Conservation (phyloP, 2,329 filamentous ascomycete species). For the Cladosporium halotolerans region DNA sequence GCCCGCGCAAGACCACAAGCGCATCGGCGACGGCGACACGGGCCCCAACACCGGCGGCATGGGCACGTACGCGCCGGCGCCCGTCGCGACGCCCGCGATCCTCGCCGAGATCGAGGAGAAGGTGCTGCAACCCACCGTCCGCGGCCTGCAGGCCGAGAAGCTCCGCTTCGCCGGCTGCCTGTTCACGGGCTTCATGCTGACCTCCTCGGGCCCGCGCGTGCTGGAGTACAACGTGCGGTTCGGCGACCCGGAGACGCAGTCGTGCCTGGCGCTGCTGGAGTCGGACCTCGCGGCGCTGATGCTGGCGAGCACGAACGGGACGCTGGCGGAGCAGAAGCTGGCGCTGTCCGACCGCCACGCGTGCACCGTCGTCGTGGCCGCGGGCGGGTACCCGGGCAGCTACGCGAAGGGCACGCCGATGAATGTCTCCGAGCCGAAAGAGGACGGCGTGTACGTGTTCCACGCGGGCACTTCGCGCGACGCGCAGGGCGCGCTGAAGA, state of each 20-base stretch:
- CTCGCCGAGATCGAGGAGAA: conserved; percentile 71
- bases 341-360: conserved; percentile 53
- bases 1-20: conserved; percentile 94
- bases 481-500: conserved; percentile 58
- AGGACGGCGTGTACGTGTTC: conserved; percentile 64
- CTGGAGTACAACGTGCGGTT: conserved; percentile 93
- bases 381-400: conserved; percentile 80
- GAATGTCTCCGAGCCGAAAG: conserved; percentile 47
- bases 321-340: conserved; percentile 50
- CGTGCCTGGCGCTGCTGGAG: conserved; percentile 72
- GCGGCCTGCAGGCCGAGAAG: conserved; percentile 74
- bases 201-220: conserved; percentile 69
- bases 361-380: conserved; percentile 88
- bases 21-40: conserved; percentile 80
- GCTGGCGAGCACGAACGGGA: conserved; percentile 73
- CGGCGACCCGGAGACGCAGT: conserved; percentile 88
- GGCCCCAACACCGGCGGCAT: conserved; percentile 96
- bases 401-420: conserved; percentile 74
- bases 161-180: conserved; percentile 68
- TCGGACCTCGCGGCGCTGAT: conserved; percentile 85
- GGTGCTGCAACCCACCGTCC: conserved; percentile 82
- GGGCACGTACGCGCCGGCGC: conserved; percentile 86
- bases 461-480: conserved; percentile 78
- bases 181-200: conserved; percentile 93
- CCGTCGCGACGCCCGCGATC: conserved; percentile 49